Evolutionary conservation across 2,329 filamentous ascomycete genomes (phyloP), one percentile per base, ranked within the genome.

Genomic region (Ascochyta rabiei): DNA sequence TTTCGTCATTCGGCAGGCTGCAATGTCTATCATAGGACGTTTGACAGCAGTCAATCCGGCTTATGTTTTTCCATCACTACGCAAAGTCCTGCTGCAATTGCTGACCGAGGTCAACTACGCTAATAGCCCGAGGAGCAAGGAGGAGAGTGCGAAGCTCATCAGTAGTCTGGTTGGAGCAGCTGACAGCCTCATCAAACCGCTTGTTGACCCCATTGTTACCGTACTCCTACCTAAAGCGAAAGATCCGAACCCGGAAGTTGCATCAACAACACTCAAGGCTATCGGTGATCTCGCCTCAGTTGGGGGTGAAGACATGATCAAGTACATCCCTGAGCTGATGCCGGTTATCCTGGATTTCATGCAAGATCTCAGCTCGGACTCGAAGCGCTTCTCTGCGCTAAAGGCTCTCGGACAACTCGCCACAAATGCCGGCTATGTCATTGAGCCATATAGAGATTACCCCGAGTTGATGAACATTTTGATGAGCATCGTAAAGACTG

Each of bases 371-470:
- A 92, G 91, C 62, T 96, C 93, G 3, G 88, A 91, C 41, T 82
- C 87, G 40, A 98, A 98, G 77, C 87, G 95, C 50, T 93, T 96
- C 74, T 91, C 96, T 6, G 93, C 95, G 3, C 81, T 99, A 28
- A 90, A 90, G 62, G 95, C 95, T 0, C 82, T 99, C 0, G 93
- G 93, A 18, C 93, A 98, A 71, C 80, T 99, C 49, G 92, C 95
- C 6, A 96, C 92, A 70, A 98, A 96, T 75, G 95, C 93, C 12
- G 95, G 96, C 64, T 99, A 99, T 77, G 96, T 99, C 47, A 98
- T 99, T 56, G 87, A 93, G 51, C 96, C 96, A 0, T 99, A 99
- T 68, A 82, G 93, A 42, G 93, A 99, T 57, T 96, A 98, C 66
- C 95, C 96, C 0, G 89, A 97, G 70, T 84, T 99, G 8, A 86